Base-by-base conservation (phyloP, 2,329 filamentous ascomycete genomes). In the Neoarthrinium moseri region DNA sequence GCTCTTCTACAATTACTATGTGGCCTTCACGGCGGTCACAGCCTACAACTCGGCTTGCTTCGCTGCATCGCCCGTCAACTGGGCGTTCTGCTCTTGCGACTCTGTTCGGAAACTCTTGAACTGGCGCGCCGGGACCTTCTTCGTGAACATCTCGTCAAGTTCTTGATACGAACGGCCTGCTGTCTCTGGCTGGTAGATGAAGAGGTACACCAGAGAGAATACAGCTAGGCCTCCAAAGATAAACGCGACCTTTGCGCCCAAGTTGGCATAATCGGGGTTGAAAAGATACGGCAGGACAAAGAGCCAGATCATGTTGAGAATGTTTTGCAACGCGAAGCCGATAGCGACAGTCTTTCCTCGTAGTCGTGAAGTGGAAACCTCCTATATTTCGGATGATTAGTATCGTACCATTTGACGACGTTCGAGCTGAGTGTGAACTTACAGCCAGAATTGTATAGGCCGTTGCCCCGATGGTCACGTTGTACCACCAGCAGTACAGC, bases 231-330 rank as follows among this genome's bases (percentile, higher is more conserved):
- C 67, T 0, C 61, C 63, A 47, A 70, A 73, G 4, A 72, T 56
- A 35, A 72, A 73, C 0, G 60, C 60, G 1, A 67, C 67, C 52
- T 71, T 72, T 2, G 63, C 67, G 6, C 66, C 64, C 0, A 73
- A 57, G 12, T 69, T 65, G 0, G 54, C 58, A n/a, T 61, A 55
- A 23, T 66, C 63, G 0, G 51, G 48, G 20, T 60, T 61, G 22
- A 57, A 65, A 0, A 64, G 50, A 37, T 60, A 54, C 0, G 63
- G 60, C 11, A 66, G 24, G 4, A 57, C 42, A 3, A 62, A 12
- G 50, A 7, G 45, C 39, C 51, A 11, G 38, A 46, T 43, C 18
- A 51, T 46, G 29, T 49, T 29, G 22, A 42, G 10, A 6, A 27
- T 11, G 44, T 59, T 60, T 43, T 63, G 58, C 13, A 61, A 43